Evolutionary conservation across 2,329 filamentous ascomycete species (phyloP).

Genomic region (Ilyonectria sp.): DNA sequence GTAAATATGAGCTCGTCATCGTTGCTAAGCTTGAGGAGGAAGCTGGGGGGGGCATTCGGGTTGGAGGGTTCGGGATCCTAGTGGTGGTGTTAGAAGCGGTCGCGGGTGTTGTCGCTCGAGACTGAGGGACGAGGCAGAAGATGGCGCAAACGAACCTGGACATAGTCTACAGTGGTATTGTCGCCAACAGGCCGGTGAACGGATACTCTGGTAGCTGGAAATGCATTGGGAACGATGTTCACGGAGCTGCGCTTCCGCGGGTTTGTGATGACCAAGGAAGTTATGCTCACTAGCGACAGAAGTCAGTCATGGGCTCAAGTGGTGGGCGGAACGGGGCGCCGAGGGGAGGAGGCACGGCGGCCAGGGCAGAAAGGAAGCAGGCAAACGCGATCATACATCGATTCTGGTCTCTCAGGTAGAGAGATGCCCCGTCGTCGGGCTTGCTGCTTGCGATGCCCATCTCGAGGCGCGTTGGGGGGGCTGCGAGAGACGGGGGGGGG

Average conservation of each 20-base stretch:
- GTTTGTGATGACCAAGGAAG: slow-evolving; percentile 86
- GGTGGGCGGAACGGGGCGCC: background rate
- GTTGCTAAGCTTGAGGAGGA: slow-evolving; percentile 89
- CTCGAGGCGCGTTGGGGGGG: slow-evolving; percentile 54
- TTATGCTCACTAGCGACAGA: slow-evolving; percentile 80
- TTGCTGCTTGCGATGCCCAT: slow-evolving; percentile 97
- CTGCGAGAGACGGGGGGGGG: slow-evolving; percentile 35
- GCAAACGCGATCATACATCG: slow-evolving; percentile 76
- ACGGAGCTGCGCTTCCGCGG: slow-evolving; percentile 83
- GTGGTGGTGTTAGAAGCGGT: slow-evolving; percentile 36
- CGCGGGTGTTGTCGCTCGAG: slow-evolving; percentile 32
- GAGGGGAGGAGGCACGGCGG: slow-evolving; percentile 27
- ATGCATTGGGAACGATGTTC: slow-evolving; percentile 87
- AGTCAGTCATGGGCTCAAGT: slow-evolving; percentile 30
- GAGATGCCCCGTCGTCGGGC: slow-evolving; percentile 83
- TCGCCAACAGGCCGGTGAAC: slow-evolving; percentile 83
- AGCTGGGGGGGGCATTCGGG: slow-evolving; percentile 71
- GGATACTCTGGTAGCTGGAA: slow-evolving; percentile 84
- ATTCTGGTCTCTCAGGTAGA: slow-evolving; percentile 93
- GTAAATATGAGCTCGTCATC: slow-evolving; percentile 95
- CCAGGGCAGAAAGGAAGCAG: slow-evolving; percentile 22
- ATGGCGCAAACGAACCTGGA: slow-evolving; percentile 77
- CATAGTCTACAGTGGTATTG: slow-evolving; percentile 85
- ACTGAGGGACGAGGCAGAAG: slow-evolving; percentile 27
- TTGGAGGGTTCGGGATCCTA: slow-evolving; percentile 82